Conservation (phyloP, 2,329 filamentous ascomycete genomes). For the Pyricularia sp. region DNA sequence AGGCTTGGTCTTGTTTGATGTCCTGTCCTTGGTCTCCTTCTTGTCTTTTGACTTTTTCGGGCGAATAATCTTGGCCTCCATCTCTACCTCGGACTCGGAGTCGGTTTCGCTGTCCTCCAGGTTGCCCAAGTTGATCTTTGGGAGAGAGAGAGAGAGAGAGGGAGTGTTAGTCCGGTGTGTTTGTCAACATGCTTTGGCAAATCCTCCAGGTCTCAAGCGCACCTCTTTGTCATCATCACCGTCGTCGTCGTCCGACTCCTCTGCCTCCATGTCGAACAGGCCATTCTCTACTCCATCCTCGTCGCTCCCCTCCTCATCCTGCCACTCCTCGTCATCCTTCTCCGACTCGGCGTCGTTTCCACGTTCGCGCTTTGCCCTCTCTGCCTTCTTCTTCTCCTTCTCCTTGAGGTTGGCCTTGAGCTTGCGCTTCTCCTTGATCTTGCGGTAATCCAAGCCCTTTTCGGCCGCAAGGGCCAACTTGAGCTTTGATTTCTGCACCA, state of each 20-base stretch:
- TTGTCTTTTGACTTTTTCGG: conserved; percentile 17
- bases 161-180: background rate
- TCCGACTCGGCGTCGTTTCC: conserved; percentile 27
- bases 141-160: background rate
- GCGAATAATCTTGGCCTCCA: conserved; percentile 61
- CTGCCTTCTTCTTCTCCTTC: conserved; percentile 19
- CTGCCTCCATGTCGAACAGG: conserved; percentile 20
- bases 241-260: conserved; percentile 25
- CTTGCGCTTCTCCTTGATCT: conserved; percentile 39
- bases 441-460: conserved; percentile 43
- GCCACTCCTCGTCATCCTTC: conserved; percentile 25
- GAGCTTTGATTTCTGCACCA: conserved; percentile 24
- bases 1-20: conserved; percentile 11
- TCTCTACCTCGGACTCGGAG: conserved; percentile 67
- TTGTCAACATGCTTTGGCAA: background rate
- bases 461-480: conserved; percentile 45
- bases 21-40: conserved; percentile 21
- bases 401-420: conserved; percentile 28
- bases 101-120: conserved; percentile 48
- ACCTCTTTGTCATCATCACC: conserved; percentile 18
- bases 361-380: conserved; percentile 14
- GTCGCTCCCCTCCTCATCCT: conserved; percentile 20
- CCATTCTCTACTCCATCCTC: conserved; percentile 15
- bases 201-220: conserved; percentile 3
- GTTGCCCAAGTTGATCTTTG: conserved; percentile 44